phyloP scores from a whole-genome alignment of 768 basidiomycete genomes.

The Boletus patriciae region DNA sequence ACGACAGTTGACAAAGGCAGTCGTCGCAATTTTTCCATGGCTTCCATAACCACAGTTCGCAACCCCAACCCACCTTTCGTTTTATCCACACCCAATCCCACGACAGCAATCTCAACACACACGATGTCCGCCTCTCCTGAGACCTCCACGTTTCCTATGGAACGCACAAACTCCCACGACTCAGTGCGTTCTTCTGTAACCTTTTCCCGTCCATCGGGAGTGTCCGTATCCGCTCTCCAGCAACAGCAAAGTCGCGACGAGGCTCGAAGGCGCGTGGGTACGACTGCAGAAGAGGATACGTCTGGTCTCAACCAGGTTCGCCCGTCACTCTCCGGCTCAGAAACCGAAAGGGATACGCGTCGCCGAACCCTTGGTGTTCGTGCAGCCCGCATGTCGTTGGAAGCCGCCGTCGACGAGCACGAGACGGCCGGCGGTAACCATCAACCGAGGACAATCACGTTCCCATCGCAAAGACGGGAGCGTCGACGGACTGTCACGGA shows the following conservation, averaged over 20 bases:
- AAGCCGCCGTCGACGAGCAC: conserved; percentile 31
- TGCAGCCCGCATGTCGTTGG: conserved; percentile 49
- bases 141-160: conserved; percentile 31
- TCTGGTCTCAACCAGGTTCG: conserved; percentile 26
- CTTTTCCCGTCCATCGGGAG: conserved; percentile 62
- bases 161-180: conserved; percentile 49
- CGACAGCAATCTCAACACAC: conserved; percentile 66
- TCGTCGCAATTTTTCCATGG: conserved; percentile 45
- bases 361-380: conserved; percentile 40
- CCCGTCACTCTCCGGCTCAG: conserved; percentile 43
- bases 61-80: conserved; percentile 44
- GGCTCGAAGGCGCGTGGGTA: conserved; percentile 36
- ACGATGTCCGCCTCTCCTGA: conserved; percentile 55
- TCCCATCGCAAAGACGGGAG: conserved; percentile 38
- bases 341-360: conserved; percentile 50
- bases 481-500: conserved; percentile 54
- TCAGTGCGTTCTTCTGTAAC: conserved; percentile 51
- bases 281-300: conserved; percentile 26
- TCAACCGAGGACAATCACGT: conserved; percentile 40
- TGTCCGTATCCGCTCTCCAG: conserved; percentile 55
- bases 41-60: conserved; percentile 48
- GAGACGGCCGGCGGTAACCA: conserved; percentile 30
- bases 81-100: conserved; percentile 54
- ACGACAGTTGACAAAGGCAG: conserved; percentile 25
- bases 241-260: conserved; percentile 46